These are phyloP conservation scores for Coniophora puteana DNA, from an alignment of 1,284 basidiomycete species.

Conservation along the genomic window DNA sequence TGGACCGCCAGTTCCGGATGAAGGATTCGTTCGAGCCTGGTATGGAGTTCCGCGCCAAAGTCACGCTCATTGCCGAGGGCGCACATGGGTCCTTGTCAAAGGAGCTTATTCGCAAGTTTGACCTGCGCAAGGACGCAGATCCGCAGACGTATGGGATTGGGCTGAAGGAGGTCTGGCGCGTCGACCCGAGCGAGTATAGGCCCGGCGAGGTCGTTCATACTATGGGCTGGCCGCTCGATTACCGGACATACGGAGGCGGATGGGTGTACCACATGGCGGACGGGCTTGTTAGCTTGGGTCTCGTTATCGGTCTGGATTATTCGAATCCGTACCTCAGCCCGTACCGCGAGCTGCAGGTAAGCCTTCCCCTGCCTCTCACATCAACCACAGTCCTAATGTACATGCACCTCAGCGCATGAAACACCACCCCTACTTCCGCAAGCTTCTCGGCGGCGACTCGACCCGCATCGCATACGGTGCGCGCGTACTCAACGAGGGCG, in stretches of 20 bases:
- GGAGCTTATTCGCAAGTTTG: slow-evolving; percentile 75
- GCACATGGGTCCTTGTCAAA: slow-evolving; percentile 93
- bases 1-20: slow-evolving; percentile 75
- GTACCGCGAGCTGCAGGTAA: slow-evolving; percentile 89
- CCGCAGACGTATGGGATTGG: slow-evolving; percentile 97
- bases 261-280: slow-evolving; percentile 97
- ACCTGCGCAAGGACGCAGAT: slow-evolving; percentile 75
- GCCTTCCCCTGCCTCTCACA: slow-evolving; percentile 15
- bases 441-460: slow-evolving; percentile 72
- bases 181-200: slow-evolving; percentile 73
- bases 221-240: slow-evolving; percentile 90
- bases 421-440: slow-evolving; percentile 90
- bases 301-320: slow-evolving; percentile 95
- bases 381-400: slow-evolving; percentile 10
- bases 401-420: slow-evolving; percentile 75
- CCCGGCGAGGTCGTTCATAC: slow-evolving; percentile 92
- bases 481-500: slow-evolving; percentile 91
- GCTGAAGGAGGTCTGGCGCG: slow-evolving; percentile 97
- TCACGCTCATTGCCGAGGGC: slow-evolving; percentile 95
- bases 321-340: slow-evolving; percentile 92
- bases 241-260: slow-evolving; percentile 88
- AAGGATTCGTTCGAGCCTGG: slow-evolving; percentile 95
- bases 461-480: slow-evolving; percentile 90
- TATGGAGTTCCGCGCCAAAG: slow-evolving; percentile 94
- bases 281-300: slow-evolving; percentile 85